Evolutionary conservation across 139 green algal species (phyloP), one percentile per base, ranked within the genome.

Genomic region (Chlorella sp.): DNA sequence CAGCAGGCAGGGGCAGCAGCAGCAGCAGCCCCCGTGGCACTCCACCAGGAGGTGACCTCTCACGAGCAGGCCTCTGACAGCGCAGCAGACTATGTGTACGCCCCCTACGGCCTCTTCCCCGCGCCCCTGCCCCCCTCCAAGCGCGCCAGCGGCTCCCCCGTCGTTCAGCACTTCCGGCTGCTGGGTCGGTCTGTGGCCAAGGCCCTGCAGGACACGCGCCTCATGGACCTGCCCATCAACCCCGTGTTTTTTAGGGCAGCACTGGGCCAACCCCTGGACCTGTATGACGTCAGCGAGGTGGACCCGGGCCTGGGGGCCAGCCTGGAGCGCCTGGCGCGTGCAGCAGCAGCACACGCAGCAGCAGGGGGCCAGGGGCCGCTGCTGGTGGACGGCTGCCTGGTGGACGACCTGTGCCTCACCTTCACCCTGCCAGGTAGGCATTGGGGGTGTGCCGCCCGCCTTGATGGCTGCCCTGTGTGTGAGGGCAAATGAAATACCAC

Each of bases 381-480:
- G 49, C 62, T 85, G n/a, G 74, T 98, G 2, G 88, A 95, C 60
- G 94, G 89, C 49, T 72, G 76, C 23, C 31, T 84, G 6, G 71
- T 98, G 31, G 87, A 92, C 32, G 94, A 97, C 73, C 84, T 99
- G 31, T 97, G 88, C 84, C 90, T 99, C 27, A 85, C 86, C n/a
- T 99, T 96, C 81, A 92, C 89, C 10, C 82, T 98, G 55, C 95
- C 95, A 22, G 94, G 93, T 83, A 35, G n/a, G n/a, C 5, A 51
- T 29, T 27, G 31, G n/a, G 29, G 49, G 4, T 17, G 17, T 55
- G 10, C 10, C 10, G 10, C 42, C 17, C 10, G 42, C 42, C 17
- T 55, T 55, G 42, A 55, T 55, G 42, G 10, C 42, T 55, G 17
- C 42, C 42, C 10, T 55, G 42, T 55, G 10, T 26, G 10, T 17